phyloP scores from a whole-genome alignment of 208 protist genomes.

The Trypanosoma cruzi region DNA sequence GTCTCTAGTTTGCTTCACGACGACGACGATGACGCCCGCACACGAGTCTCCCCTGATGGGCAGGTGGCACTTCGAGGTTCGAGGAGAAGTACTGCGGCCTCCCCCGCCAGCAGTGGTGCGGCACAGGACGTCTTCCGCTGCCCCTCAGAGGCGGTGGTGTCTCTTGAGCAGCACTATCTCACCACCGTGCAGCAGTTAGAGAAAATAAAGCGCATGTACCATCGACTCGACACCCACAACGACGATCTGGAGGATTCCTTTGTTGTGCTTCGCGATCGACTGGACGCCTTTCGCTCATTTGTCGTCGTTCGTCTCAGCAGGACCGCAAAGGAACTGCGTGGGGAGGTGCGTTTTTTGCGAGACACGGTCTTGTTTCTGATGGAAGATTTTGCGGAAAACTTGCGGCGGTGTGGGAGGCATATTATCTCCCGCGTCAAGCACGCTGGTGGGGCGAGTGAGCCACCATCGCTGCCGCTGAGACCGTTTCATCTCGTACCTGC shows the following conservation, averaged over 20 bases:
- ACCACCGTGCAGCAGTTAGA: conserved; percentile 39
- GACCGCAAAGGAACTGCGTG: conserved; percentile 38
- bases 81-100: too few relatives aligned
- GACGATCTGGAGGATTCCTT: conserved; percentile 37
- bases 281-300: conserved; percentile 20
- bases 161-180: conserved; percentile 47
- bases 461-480: not conserved
- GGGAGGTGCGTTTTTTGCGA: conserved; percentile 38
- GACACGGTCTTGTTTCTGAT: conserved; percentile 46
- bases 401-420: conserved; percentile 10
- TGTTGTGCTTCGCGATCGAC: conserved; percentile 16
- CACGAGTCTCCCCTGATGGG: not conserved
- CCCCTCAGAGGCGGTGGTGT: conserved; percentile 40
- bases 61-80: not conserved
- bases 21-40: not conserved
- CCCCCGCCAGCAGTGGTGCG: not conserved
- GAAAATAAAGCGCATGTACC: conserved; percentile 32
- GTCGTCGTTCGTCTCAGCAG: conserved; percentile 35
- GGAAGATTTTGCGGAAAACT: conserved; percentile 35
- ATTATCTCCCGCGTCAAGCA: not conserved
- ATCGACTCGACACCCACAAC: conserved; percentile 37
- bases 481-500: not conserved
- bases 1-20: not conserved
- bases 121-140: conserved; percentile 18
- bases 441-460: not conserved